A percentile compares a stretch with the other conserved stretches of the same genome.
These are phyloP conservation scores for Saraca asoca DNA, from an alignment of 331 rosid species.

Conservation along the genomic window DNA sequence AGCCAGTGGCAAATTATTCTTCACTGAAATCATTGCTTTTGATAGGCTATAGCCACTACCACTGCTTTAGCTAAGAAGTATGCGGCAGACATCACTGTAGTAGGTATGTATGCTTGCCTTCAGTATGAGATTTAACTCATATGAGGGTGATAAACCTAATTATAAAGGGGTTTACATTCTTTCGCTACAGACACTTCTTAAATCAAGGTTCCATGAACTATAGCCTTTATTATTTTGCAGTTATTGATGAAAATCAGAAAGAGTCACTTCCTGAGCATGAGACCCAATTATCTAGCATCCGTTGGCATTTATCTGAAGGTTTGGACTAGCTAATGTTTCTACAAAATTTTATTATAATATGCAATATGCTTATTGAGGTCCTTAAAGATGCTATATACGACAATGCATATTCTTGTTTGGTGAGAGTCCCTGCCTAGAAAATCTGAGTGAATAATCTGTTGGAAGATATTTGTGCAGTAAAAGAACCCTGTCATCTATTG, in stretches of 20 bases:
- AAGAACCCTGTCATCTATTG: conserved; percentile 11
- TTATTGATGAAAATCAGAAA: conserved; percentile 79
- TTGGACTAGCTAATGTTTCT: conserved; percentile 26
- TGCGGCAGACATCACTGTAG: conserved; percentile 91
- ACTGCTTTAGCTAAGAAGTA: conserved; percentile 85
- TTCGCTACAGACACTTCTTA: conserved; percentile 22
- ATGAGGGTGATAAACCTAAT: conserved; percentile 20
- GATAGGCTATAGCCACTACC: conserved; percentile 73
- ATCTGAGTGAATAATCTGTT: conserved; percentile 7
- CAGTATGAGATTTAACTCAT: conserved; percentile 14
- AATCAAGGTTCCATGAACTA: conserved; percentile 26
- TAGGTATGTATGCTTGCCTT: conserved; percentile 52
- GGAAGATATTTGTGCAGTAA: background rate
- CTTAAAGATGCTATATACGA: conserved; percentile 1
- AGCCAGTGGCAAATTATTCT: background rate
- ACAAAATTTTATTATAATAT: background rate
- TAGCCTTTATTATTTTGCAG: conserved; percentile 50
- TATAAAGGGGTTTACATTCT: conserved; percentile 3
- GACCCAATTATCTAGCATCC: conserved; percentile 76
- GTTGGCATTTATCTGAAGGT: conserved; percentile 96
- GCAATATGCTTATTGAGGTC: conserved; percentile 2
- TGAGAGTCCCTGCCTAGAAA: background rate
- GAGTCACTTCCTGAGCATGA: conserved; percentile 86
- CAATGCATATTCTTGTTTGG: background rate
- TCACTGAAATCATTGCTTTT: conserved; percentile 2